Base-by-base conservation (phyloP, 2,329 filamentous ascomycete genomes). In the Alternaria tenuissima region DNA sequence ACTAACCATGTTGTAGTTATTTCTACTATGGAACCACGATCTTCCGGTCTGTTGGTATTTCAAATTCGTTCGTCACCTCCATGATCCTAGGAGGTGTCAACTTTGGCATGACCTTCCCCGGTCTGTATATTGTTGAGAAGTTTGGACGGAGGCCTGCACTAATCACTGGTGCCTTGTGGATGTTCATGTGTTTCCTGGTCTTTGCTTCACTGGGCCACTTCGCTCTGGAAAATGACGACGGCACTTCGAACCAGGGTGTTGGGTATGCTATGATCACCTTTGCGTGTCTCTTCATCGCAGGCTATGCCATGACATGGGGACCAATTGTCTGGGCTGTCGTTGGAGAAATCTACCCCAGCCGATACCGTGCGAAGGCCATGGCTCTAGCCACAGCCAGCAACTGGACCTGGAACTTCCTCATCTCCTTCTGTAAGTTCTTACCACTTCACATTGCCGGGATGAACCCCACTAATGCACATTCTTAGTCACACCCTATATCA, bases 401-500 rank as follows among this genome's bases (percentile, higher is more conserved):
- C 70, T 82, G 81, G 81, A 67, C 74, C 0, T 81, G 70, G 68
- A 81, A 81, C 62, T 81, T 80, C 65, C 68, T 80, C 16, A 75
- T 80, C 44, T 78, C 87, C 0, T 94, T 94, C 81, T 92, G 59
- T 61, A 61, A 61, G 59, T 44, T 41, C 14, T 18, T 22, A 14
- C 5, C 16, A 32, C 28, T 26, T 9, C 30, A 22, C 2, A 7
- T 20, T 11, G 16, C 22, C 26, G 18, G 6, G 49, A 9, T 5
- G 9, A 16, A 28, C n/a, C 2, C 4, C n/a, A 36, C 38, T 58
- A 32, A 58, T 36, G 39, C 32, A 42, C 11, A 30, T 18, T 34
- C 16, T 7, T 4, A 61, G 59, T 93, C 81, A 93, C 91, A 0
- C 89, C 91, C 0, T 93, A 93, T 78, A 93, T 94, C 73, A 91